phyloP scores from a whole-genome alignment of 2,329 filamentous ascomycete species.

The Penicillium sp. region DNA sequence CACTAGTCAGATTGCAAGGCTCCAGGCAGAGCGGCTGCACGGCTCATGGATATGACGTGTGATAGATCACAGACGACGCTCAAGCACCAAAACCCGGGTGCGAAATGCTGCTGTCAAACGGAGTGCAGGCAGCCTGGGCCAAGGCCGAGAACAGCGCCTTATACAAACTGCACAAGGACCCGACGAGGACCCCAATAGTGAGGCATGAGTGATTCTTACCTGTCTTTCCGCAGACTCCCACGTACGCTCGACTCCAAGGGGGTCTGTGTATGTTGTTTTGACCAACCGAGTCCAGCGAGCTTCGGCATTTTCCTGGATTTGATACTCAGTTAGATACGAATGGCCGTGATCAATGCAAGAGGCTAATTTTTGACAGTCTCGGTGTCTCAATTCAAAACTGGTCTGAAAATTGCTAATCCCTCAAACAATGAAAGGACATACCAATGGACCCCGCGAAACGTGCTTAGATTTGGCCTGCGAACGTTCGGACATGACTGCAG shows the following conservation, averaged over 20 bases:
- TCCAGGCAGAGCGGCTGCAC: background rate
- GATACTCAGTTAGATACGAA: slow-evolving; percentile 9
- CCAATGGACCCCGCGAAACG: slow-evolving; percentile 38
- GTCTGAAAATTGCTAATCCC: background rate
- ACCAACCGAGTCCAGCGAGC: slow-evolving; percentile 47
- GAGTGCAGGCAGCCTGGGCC: background rate
- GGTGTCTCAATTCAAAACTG: background rate
- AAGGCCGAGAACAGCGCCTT: background rate
- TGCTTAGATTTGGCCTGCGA: slow-evolving; percentile 33
- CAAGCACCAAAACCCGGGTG: background rate
- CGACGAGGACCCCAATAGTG: background rate
- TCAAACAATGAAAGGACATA: slow-evolving; percentile 21
- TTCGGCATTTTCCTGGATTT: slow-evolving; percentile 38
- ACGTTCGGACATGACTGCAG: slow-evolving; percentile 24
- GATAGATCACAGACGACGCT: background rate
- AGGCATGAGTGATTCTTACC: slow-evolving; percentile 30
- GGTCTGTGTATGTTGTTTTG: slow-evolving; percentile 48
- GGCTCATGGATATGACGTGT: background rate
- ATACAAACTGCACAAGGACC: slow-evolving; percentile 3
- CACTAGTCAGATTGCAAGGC: background rate
- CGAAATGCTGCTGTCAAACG: background rate
- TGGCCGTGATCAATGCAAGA: background rate
- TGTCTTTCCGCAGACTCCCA: slow-evolving; percentile 51
- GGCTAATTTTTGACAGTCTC: background rate
- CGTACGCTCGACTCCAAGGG: slow-evolving; percentile 43